Percentiles rank a stretch among this genome's conserved stretches.
phyloP scores from a whole-genome alignment of 2,329 filamentous ascomycete genomes.

The Aspergillus sp. region DNA sequence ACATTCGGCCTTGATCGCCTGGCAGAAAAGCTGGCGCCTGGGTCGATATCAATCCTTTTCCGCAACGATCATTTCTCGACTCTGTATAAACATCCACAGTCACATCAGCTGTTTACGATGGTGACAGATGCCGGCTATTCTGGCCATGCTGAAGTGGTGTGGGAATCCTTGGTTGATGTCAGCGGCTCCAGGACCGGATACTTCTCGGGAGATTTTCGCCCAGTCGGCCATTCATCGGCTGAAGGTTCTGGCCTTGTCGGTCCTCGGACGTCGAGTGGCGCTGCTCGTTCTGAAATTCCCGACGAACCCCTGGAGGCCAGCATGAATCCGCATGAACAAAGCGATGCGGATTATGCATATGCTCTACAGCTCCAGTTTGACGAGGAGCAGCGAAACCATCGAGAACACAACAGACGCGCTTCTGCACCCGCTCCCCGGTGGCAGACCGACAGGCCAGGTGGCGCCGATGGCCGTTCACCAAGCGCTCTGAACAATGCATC shows the following conservation, averaged over 20 bases:
- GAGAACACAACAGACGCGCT: slow-evolving; percentile 14
- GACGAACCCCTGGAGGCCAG: slow-evolving; percentile 8
- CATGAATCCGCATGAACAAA: slow-evolving; percentile 55
- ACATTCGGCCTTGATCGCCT: slow-evolving; percentile 69
- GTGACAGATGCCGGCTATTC: slow-evolving; percentile 92
- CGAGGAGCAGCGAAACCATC: slow-evolving; percentile 67
- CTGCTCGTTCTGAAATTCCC: slow-evolving; percentile 2
- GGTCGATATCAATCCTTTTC: slow-evolving; percentile 82
- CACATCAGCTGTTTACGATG: slow-evolving; percentile 64
- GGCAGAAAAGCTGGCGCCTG: slow-evolving; percentile 59
- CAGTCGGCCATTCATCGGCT: slow-evolving; percentile 55
- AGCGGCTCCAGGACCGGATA: slow-evolving; percentile 75
- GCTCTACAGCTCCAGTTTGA: slow-evolving; percentile 87
- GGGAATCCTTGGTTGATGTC: slow-evolving; percentile 87
- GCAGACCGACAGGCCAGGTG: slow-evolving; percentile 8
- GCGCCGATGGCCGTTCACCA: slow-evolving; percentile 11
- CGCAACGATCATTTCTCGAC: slow-evolving; percentile 97
- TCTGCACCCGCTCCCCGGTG: too few species aligned
- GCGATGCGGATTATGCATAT: slow-evolving; percentile 62
- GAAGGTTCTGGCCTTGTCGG: slow-evolving; percentile 20
- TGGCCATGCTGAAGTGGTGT: slow-evolving; percentile 81
- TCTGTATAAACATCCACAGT: slow-evolving; percentile 76
- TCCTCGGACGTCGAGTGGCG: slow-evolving; percentile 18
- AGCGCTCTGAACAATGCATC: slow-evolving; percentile 12
- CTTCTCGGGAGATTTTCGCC: slow-evolving; percentile 79